A percentile compares a stretch with the other conserved stretches of the same genome.
Conservation (phyloP, 2,329 filamentous ascomycete genomes). For the Myotisia sp. region DNA sequence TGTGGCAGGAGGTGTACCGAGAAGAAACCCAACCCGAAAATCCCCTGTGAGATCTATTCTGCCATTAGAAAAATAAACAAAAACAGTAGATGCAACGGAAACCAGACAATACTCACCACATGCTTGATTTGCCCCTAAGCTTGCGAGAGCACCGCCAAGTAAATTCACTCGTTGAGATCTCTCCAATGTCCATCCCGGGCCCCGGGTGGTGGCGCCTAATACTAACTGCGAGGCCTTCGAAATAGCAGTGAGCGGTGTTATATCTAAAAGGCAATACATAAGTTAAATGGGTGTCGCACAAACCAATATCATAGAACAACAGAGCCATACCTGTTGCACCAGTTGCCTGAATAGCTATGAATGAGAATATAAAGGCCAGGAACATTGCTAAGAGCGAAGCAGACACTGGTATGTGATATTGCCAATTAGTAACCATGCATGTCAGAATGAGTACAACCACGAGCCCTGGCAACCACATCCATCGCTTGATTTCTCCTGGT, state of each 20-base stretch:
- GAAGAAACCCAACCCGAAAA: conserved; percentile 54
- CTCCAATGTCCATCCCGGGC: conserved; percentile 28
- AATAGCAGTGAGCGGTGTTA: conserved; percentile 51
- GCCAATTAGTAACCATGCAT: conserved; percentile 5
- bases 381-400: conserved; percentile 6
- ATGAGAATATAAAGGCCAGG: conserved; percentile 6
- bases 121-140: conserved; percentile 8
- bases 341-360: conserved; percentile 12
- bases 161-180: conserved; percentile 52
- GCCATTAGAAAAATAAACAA: no score
- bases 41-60: conserved; percentile 43
- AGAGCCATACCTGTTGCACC: conserved; percentile 10
- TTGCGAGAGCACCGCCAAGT: conserved; percentile 37
- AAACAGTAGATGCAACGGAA: conserved; percentile 28
- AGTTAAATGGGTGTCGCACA: neutral
- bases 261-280: conserved; percentile 27
- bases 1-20: conserved; percentile 48
- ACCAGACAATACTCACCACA: conserved; percentile 13
- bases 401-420: conserved; percentile 5
- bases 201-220: conserved; percentile 45
- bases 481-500: conserved; percentile 3
- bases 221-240: conserved; percentile 56
- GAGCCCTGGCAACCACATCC: conserved; percentile 9
- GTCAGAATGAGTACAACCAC: conserved; percentile 6
- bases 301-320: neutral